Conservation (phyloP, 2,329 filamentous ascomycete species). For the Berkeleyomyces rouxiae region DNA sequence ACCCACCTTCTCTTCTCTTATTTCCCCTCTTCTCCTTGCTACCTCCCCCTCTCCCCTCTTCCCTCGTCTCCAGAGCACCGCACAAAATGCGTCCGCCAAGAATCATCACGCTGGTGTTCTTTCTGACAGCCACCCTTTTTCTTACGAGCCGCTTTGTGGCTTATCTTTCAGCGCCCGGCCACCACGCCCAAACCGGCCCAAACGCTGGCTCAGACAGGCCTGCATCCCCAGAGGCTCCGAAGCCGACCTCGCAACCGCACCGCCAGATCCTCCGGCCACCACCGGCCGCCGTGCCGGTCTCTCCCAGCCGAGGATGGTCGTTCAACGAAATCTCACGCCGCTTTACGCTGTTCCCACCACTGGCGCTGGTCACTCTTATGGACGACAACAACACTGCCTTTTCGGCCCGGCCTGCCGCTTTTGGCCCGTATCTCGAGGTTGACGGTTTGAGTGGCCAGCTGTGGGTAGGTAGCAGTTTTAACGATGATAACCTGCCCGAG, state of each 20-base stretch:
- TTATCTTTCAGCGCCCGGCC: constrained; percentile 15
- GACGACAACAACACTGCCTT: constrained; percentile 98
- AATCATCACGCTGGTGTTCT: constrained; percentile 36
- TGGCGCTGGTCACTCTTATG: constrained; percentile 87
- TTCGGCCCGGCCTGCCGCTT: constrained; percentile 78
- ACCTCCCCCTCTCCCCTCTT: neutral
- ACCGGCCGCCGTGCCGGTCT: constrained; percentile 13
- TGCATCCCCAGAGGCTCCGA: neutral
- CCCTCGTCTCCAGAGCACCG: neutral
- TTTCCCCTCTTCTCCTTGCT: neutral
- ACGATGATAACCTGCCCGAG: constrained; percentile 53
- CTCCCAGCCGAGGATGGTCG: constrained; percentile 13
- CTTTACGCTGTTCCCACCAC: constrained; percentile 82
- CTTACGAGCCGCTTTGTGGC: constrained; percentile 13
- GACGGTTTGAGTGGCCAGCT: constrained; percentile 74
- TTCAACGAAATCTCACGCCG: constrained; percentile 59
- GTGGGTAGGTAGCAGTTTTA: constrained; percentile 87
- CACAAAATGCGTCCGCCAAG: constrained; percentile 34
- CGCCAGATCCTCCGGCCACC: neutral
- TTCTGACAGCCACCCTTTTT: constrained; percentile 36
- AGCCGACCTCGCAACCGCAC: constrained; percentile 16
- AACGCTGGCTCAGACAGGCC: constrained; percentile 15
- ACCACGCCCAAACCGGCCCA: constrained; percentile 16
- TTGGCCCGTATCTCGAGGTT: constrained; percentile 62
- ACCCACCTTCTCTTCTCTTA: neutral